Percentiles rank a stretch among this genome's conserved stretches.
These are phyloP conservation scores for Monosporascus sp. DNA, from an alignment of 2,329 filamentous ascomycete genomes.

Conservation along the genomic window DNA sequence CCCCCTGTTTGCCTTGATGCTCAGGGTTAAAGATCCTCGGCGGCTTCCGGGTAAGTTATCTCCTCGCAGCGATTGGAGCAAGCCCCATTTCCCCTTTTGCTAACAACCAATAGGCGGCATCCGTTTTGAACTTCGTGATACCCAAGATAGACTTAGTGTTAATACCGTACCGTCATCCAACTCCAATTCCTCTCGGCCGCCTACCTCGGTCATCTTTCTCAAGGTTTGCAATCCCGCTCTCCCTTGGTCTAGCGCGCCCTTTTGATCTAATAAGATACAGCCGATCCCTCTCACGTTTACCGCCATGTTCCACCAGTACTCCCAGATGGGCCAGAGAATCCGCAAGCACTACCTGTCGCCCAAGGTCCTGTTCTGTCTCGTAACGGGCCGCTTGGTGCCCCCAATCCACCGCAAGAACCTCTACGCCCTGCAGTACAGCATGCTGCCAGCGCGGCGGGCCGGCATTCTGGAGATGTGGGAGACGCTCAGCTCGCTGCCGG, in stretches of 20 bases:
- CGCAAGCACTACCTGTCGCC: slow-evolving; percentile 93
- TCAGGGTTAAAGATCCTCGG: slow-evolving; percentile 86
- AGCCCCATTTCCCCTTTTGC: slow-evolving; percentile 11
- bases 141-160: slow-evolving; percentile 44
- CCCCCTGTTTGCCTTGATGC: slow-evolving; percentile 93
- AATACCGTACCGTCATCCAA: slow-evolving; percentile 23
- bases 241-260: background rate
- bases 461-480: slow-evolving; percentile 84
- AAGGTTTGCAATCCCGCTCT: slow-evolving; percentile 53
- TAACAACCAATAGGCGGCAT: slow-evolving; percentile 59
- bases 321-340: slow-evolving; percentile 86
- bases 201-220: slow-evolving; percentile 78
- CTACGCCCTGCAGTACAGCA: slow-evolving; percentile 96
- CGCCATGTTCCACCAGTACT: slow-evolving; percentile 98
- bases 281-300: slow-evolving; percentile 83
- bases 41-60: slow-evolving; percentile 67
- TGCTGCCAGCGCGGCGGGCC: slow-evolving; percentile 79
- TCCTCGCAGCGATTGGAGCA: background rate
- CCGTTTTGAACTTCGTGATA: slow-evolving; percentile 82
- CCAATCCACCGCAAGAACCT: slow-evolving; percentile 92
- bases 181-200: slow-evolving; percentile 34
- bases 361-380: slow-evolving; percentile 77
- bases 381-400: slow-evolving; percentile 88
- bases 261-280: slow-evolving; percentile 35
- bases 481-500: slow-evolving; percentile 51